Conservation (phyloP, 768 basidiomycete genomes). For the Tulasnella sp. region DNA sequence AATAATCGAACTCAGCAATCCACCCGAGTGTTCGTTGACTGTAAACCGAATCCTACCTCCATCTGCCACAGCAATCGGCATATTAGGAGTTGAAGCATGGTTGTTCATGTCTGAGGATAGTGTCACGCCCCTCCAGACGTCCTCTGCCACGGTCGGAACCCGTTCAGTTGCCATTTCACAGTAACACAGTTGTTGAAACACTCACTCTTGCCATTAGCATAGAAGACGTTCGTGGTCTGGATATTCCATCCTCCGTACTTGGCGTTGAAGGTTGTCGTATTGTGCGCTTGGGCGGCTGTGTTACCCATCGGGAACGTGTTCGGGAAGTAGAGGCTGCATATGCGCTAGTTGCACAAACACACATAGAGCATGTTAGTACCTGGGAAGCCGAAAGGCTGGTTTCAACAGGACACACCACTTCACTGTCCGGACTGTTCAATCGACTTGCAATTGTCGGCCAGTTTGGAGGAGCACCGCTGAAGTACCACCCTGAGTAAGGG, state of each 20-base stretch:
- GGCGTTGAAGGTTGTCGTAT: slow-evolving; percentile 4
- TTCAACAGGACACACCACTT: neutral
- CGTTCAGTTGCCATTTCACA: neutral
- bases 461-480: slow-evolving; percentile 11
- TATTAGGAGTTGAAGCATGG: neutral
- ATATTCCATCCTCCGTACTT: slow-evolving; percentile 16
- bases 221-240: slow-evolving; percentile 14
- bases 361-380: neutral
- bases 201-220: slow-evolving; percentile 16
- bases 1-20: neutral
- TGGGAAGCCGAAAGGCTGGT: neutral
- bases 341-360: neutral
- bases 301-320: slow-evolving; percentile 13
- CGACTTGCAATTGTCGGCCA: slow-evolving; percentile 13
- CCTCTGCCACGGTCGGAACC: neutral
- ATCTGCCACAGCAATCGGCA: slow-evolving; percentile 14
- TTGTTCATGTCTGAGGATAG: slow-evolving; percentile 10
- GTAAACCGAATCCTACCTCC: neutral
- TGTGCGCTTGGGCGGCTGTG: slow-evolving; percentile 1
- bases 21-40: neutral
- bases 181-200: neutral
- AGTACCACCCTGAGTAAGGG: neutral
- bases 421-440: neutral
- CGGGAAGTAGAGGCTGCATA: slow-evolving; percentile 16
- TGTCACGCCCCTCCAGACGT: slow-evolving; percentile 14